Percentiles rank a stretch among this genome's conserved stretches.
Evolutionary conservation across 345 rosid genomes (phyloP).

Genomic region (Gossypium turneri): DNA sequence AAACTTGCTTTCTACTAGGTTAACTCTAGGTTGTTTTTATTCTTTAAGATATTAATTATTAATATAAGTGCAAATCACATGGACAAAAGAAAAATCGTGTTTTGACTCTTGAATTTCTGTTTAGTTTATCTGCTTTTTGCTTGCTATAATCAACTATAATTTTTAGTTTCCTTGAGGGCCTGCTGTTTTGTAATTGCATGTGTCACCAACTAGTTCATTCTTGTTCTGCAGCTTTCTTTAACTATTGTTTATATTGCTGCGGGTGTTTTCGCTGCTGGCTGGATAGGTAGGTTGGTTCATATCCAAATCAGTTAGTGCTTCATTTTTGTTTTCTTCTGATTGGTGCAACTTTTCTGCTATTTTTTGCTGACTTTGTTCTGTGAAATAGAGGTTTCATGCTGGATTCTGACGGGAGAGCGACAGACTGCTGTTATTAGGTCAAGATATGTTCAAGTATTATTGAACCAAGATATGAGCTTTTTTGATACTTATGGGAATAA

Average conservation of each 20-base stretch:
- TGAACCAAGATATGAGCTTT: conserved; percentile 99
- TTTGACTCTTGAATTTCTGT: not conserved
- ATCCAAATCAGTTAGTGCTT: conserved; percentile 7
- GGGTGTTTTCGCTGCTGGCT: conserved; percentile 91
- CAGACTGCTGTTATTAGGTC: conserved; percentile 99
- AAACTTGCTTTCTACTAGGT: not conserved
- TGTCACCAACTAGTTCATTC: conserved; percentile 17
- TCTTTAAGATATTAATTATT: not conserved
- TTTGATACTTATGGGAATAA: conserved; percentile 98
- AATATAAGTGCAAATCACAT: conserved; percentile 2
- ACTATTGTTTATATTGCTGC: conserved; percentile 73
- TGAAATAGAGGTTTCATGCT: conserved; percentile 95
- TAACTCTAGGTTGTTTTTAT: not conserved
- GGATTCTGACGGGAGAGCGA: conserved; percentile 98
- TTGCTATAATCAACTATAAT: not conserved
- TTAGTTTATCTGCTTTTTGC: not conserved
- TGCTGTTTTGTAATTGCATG: not conserved
- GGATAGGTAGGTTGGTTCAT: conserved; percentile 71
- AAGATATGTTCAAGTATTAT: conserved; percentile 84
- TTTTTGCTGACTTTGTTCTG: conserved; percentile 31
- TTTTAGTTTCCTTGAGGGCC: not conserved
- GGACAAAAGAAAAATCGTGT: not conserved
- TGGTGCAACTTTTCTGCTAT: conserved; percentile 19
- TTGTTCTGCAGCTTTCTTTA: conserved; percentile 67
- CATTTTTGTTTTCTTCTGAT: conserved; percentile 7